Conservation (phyloP, 257 asterid genomes). For the Solanum corneliomulleri region DNA sequence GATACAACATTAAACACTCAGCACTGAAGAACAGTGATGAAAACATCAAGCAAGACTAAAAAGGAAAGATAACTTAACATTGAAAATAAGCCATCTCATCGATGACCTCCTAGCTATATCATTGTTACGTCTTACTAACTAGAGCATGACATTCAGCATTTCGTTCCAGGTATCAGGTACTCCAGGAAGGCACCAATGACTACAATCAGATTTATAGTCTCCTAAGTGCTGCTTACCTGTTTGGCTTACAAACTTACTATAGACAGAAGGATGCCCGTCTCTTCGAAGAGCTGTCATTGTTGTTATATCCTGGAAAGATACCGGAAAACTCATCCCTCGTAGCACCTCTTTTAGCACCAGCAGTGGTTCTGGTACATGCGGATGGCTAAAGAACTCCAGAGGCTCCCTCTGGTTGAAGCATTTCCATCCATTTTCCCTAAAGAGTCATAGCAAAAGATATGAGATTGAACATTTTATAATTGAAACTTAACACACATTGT, state of each 20-base stretch:
- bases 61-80: background rate
- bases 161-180: conserved; percentile 94
- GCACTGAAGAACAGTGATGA: background rate
- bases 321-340: conserved; percentile 52
- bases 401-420: conserved; percentile 60
- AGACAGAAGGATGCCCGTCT: conserved; percentile 92
- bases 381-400: conserved; percentile 25
- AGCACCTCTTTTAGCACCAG: conserved; percentile 41
- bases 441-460: background rate
- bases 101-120: background rate
- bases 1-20: background rate
- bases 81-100: background rate
- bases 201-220: conserved; percentile 51
- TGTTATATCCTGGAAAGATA: conserved; percentile 55
- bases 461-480: background rate
- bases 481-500: background rate
- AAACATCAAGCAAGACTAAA: background rate
- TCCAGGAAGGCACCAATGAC: conserved; percentile 95
- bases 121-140: background rate
- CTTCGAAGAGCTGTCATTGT: conserved; percentile 46
- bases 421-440: conserved; percentile 64
- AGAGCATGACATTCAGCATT: conserved; percentile 49
- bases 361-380: conserved; percentile 38
- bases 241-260: conserved; percentile 34
- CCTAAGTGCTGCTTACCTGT: conserved; percentile 28